Evolutionary conservation across 2,329 filamentous ascomycete genomes (phyloP).

Genomic region (Zasmidium citrigriseum): DNA sequence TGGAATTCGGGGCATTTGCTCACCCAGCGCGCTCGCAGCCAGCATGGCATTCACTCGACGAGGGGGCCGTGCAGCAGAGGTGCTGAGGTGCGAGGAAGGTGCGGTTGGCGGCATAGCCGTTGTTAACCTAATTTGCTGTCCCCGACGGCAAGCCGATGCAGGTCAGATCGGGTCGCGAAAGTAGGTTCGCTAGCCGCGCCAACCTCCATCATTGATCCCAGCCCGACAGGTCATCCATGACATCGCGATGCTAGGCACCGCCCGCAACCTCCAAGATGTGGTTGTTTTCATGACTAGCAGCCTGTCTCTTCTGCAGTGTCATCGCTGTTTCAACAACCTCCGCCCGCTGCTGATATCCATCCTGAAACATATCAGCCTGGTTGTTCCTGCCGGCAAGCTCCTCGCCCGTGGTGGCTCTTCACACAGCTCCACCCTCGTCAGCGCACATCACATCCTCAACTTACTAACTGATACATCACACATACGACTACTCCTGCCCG

Average conservation of each 20-base stretch:
- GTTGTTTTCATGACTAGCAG: not conserved
- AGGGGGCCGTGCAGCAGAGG: not conserved
- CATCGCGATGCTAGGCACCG: not conserved
- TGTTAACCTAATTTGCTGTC: not conserved
- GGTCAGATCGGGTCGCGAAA: not conserved
- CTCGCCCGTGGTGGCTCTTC: not conserved
- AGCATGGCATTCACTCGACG: not conserved
- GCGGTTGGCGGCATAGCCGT: not conserved
- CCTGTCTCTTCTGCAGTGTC: not conserved
- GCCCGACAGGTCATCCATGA: not conserved
- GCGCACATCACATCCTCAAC: not conserved
- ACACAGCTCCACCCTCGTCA: not conserved
- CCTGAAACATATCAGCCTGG: not conserved
- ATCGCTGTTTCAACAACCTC: not conserved
- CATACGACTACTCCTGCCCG: too few relatives aligned
- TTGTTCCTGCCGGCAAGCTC: not conserved
- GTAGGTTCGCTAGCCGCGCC: not conserved
- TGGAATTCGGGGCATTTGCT: not conserved
- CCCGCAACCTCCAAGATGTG: not conserved
- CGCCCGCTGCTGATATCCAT: not conserved
- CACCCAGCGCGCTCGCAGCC: not conserved
- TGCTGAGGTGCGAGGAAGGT: not conserved
- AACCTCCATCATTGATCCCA: not conserved
- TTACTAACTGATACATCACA: too few relatives aligned
- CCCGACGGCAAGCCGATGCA: slow-evolving; percentile 5